Conservation (phyloP, 2,329 filamentous ascomycete genomes). For the Aspergillus pseudotamarii region DNA sequence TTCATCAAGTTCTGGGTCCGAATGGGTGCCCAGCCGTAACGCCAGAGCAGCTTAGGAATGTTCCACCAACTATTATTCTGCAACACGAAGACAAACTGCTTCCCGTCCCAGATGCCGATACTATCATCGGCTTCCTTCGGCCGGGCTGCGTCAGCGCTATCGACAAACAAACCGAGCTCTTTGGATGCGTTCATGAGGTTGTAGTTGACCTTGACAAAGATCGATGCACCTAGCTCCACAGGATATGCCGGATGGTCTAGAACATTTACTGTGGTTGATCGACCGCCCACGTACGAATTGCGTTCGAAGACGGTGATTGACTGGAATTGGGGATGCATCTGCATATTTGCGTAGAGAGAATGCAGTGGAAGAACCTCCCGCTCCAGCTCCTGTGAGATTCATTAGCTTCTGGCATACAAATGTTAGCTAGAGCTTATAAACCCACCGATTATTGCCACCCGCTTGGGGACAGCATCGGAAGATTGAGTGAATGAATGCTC, state of each 20-base stretch:
- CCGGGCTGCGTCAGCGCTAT: conserved; percentile 52
- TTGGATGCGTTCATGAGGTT: conserved; percentile 76
- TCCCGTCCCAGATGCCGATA: conserved; percentile 84
- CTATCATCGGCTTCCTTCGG: conserved; percentile 50
- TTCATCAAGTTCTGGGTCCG: conserved; percentile 73
- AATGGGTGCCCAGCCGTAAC: conserved; percentile 79
- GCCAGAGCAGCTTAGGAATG: conserved; percentile 76
- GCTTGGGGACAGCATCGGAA: conserved; percentile 26
- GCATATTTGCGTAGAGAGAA: conserved; percentile 79
- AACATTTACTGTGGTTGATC: conserved; percentile 80
- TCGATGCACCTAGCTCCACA: conserved; percentile 86
- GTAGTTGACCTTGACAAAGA: conserved; percentile 83
- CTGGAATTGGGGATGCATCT: conserved; percentile 56
- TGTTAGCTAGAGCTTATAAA: background rate
- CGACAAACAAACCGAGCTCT: conserved; percentile 68
- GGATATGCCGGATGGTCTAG: conserved; percentile 68
- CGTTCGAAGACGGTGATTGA: conserved; percentile 92
- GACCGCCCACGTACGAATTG: conserved; percentile 75
- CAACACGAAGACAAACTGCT: conserved; percentile 69
- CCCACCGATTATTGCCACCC: conserved; percentile 41
- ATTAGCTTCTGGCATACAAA: conserved; percentile 10
- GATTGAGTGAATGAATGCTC: conserved; percentile 25
- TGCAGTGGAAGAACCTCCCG: conserved; percentile 82
- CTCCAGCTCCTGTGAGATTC: conserved; percentile 72
- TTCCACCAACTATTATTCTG: conserved; percentile 75